Base-by-base conservation (phyloP, 2,329 filamentous ascomycete species). In the Xylaria arbuscula region DNA sequence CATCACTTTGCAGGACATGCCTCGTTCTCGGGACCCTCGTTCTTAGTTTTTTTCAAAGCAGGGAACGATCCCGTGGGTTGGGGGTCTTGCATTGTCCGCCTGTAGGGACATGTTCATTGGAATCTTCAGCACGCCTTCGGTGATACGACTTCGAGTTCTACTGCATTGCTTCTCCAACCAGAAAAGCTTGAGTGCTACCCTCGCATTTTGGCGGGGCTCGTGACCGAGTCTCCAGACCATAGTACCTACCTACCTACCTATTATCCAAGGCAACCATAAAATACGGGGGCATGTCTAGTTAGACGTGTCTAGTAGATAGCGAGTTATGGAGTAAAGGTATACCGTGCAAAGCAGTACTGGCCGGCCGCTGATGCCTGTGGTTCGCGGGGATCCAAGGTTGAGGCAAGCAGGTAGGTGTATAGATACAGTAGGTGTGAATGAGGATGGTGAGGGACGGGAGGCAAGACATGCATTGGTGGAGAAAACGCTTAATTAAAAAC, bases 51-150 rank as follows among this genome's bases (percentile, higher is more conserved):
- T 22, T n/a, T 9, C 13, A 28, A 13, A 28, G 48, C 47, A 63
- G 36, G 64, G 64, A 56, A 45, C 28, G 54, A 67, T 57, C 60
- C 64, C 36, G 22, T 69, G 67, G 69, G 68, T 72, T 59, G 59
- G 64, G 67, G 69, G 66, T 72, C 57, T 69, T 67, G 17, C n/a
- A 13, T 38, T 2, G 36, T 13, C 7, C n/a, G 40, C 40, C 40
- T 17, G 5, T 17, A 17, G 40, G 32, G n/a, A 50, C 42, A 17
- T 22, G 36, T 17, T 32, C 19, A 19, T 17, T 17, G 32, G 28
- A 57, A 36, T 8, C 9, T 56, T 42, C 34, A 19, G 58, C 19
- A 19, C 8, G 40, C 17, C 40, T 42, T 42, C 40, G 40, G 40
- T 42, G 40, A 42, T 42, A 42, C 40, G 17, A 42, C 47, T 40